phyloP scores from a whole-genome alignment of 352 stramenopile genomes.

The Phytophthora pini region DNA sequence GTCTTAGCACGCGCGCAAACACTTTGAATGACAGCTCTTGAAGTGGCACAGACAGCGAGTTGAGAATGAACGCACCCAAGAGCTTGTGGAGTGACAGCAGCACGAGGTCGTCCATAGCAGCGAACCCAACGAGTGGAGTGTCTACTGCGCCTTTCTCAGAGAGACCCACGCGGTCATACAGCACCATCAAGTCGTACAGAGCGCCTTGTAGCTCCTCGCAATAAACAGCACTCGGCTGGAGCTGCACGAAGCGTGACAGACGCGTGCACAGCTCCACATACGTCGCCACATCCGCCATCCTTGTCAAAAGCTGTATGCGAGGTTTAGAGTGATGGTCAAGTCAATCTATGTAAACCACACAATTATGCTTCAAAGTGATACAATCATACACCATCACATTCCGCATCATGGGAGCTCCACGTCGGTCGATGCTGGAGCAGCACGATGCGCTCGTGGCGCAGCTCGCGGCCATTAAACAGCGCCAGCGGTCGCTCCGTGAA shows the following conservation, averaged over 20 bases:
- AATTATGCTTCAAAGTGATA: neutral
- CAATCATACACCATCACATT: neutral
- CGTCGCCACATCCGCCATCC: slow-evolving; percentile 38
- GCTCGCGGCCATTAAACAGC: slow-evolving; percentile 51
- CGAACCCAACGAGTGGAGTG: slow-evolving; percentile 15
- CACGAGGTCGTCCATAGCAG: slow-evolving; percentile 71
- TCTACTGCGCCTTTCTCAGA: slow-evolving; percentile 7
- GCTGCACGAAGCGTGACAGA: slow-evolving; percentile 67
- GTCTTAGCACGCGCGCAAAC: slow-evolving; percentile 40
- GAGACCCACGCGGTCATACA: slow-evolving; percentile 38
- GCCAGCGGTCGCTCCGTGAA: slow-evolving; percentile 46
- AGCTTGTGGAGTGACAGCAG: slow-evolving; percentile 72
- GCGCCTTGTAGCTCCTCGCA: slow-evolving; percentile 28
- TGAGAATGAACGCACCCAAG: slow-evolving; percentile 39
- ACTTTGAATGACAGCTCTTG: slow-evolving; percentile 35
- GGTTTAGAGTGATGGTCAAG: slow-evolving; percentile 3
- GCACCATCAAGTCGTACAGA: slow-evolving; percentile 35
- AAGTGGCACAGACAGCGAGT: slow-evolving; percentile 14
- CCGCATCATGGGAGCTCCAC: slow-evolving; percentile 30
- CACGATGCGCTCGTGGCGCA: slow-evolving; percentile 68
- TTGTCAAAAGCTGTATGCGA: slow-evolving; percentile 12
- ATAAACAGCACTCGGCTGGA: slow-evolving; percentile 22
- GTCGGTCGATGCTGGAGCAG: slow-evolving; percentile 42
- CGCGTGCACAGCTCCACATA: slow-evolving; percentile 72
- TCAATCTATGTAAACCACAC: slow-evolving; percentile 1